A percentile compares a stretch with the other conserved stretches of the same genome.
Conservation (phyloP, 257 asterid species). For the Scutellaria barbata region DNA sequence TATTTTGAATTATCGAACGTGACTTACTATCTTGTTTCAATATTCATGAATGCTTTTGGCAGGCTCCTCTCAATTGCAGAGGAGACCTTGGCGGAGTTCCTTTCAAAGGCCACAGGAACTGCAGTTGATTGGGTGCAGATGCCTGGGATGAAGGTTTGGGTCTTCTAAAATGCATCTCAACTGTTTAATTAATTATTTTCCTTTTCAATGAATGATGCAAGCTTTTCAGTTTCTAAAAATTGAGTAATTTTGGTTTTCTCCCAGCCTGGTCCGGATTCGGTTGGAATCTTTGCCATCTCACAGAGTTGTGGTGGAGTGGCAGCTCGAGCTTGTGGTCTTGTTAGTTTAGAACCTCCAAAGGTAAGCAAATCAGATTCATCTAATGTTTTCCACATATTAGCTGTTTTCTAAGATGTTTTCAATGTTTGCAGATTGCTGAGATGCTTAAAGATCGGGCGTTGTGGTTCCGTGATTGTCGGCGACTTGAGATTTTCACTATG, state of each 20-base stretch:
- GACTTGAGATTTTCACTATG: constrained; percentile 75
- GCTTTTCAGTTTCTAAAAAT: background rate
- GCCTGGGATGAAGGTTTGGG: constrained; percentile 99
- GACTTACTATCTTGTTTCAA: background rate
- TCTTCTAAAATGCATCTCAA: no score
- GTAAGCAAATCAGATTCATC: constrained; percentile 40
- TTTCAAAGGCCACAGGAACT: constrained; percentile 97
- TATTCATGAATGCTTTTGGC: constrained; percentile 38
- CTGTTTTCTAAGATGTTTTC: constrained; percentile 4
- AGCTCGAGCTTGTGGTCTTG: constrained; percentile 97
- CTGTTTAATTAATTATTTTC: no score
- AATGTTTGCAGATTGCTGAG: constrained; percentile 70
- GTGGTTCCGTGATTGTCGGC: constrained; percentile 93
- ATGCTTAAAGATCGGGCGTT: constrained; percentile 88
- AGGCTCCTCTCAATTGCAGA: constrained; percentile 93
- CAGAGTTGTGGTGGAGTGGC: constrained; percentile 93
- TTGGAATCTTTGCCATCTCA: constrained; percentile 95
- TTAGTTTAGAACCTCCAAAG: constrained; percentile 86
- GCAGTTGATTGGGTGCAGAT: constrained; percentile 99
- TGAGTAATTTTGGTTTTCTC: constrained; percentile 25
- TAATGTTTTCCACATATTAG: background rate
- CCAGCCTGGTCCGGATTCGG: constrained; percentile 99
- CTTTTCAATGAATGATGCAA: background rate
- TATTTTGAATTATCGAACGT: background rate
- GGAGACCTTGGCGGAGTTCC: constrained; percentile 97